Evolutionary conservation across 306 rosid species (phyloP).

Genomic region (Elaeagnus macrophylla): DNA sequence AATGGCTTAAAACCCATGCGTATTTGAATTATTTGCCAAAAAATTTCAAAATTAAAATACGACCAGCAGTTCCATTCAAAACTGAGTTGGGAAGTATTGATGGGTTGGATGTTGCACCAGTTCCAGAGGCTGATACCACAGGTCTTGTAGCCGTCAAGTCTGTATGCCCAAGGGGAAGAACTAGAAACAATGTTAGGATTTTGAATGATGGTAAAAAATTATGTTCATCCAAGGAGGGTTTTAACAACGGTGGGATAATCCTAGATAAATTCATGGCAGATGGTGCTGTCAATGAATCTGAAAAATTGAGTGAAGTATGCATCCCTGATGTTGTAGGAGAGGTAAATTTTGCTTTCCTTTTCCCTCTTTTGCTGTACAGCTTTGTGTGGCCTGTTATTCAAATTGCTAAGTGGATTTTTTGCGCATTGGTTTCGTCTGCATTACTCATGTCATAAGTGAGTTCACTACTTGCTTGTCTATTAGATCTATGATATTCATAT

Average conservation of each 20-base stretch:
- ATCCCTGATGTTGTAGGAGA: conserved; percentile 25
- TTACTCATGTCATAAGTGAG: too few species aligned
- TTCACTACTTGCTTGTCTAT: too few species aligned
- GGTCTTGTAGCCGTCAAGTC: conserved; percentile 77
- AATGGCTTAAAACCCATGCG: conserved; percentile 74
- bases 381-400: neutral
- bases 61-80: conserved; percentile 37
- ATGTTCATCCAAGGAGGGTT: conserved; percentile 40
- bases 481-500: too few species aligned
- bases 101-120: conserved; percentile 37
- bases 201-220: conserved; percentile 52
- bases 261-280: conserved; percentile 29
- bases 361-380: neutral
- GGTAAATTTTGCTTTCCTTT: conserved; percentile 24
- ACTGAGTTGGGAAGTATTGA: conserved; percentile 40
- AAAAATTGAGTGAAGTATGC: conserved; percentile 30
- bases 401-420: too few species aligned
- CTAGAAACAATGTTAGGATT: conserved; percentile 50
- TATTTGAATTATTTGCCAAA: conserved; percentile 48
- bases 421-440: too few species aligned
- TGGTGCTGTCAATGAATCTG: conserved; percentile 29
- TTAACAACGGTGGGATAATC: conserved; percentile 27
- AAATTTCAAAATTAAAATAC: conserved; percentile 44
- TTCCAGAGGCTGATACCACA: conserved; percentile 39
- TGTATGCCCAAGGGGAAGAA: conserved; percentile 68